Percentiles rank a stretch among this genome's conserved stretches.
Evolutionary conservation across 306 rosid genomes (phyloP).

Genomic region (Oemleria cerasiformis): DNA sequence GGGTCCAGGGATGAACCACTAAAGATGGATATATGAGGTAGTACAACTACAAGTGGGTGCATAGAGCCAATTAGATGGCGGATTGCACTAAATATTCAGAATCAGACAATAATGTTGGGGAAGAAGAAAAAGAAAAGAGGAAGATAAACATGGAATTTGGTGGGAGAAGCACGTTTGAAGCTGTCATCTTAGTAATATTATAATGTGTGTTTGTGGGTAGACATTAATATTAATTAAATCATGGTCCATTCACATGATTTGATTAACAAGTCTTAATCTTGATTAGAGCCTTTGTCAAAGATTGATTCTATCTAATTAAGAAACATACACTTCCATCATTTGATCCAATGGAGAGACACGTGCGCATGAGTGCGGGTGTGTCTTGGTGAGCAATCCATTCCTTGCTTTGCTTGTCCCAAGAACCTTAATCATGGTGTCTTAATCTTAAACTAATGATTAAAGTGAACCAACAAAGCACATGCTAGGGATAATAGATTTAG

Average conservation of each 20-base stretch:
- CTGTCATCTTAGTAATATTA: slow-evolving; percentile 32
- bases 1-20: neutral
- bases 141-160: slow-evolving; percentile 59
- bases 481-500: neutral
- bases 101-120: slow-evolving; percentile 21
- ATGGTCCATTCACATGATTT: slow-evolving; percentile 33
- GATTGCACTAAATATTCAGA: slow-evolving; percentile 19
- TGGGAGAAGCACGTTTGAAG: slow-evolving; percentile 49
- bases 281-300: slow-evolving; percentile 22
- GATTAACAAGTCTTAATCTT: slow-evolving; percentile 5
- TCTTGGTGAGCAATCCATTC: slow-evolving; percentile 43
- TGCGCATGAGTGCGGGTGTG: slow-evolving; percentile 44
- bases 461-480: neutral
- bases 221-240: neutral
- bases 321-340: slow-evolving; percentile 26
- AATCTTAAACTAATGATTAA: slow-evolving; percentile 12
- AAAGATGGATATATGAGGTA: slow-evolving; percentile 15
- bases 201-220: slow-evolving; percentile 14
- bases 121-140: neutral
- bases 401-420: slow-evolving; percentile 66
- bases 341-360: slow-evolving; percentile 34
- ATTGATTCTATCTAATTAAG: slow-evolving; percentile 32
- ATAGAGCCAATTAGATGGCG: slow-evolving; percentile 26
- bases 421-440: slow-evolving; percentile 35
- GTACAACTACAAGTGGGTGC: slow-evolving; percentile 23